These are phyloP conservation scores for Saccharomyces pastorianus DNA, from an alignment of 1,139 yeast genomes.

Conservation along the genomic window DNA sequence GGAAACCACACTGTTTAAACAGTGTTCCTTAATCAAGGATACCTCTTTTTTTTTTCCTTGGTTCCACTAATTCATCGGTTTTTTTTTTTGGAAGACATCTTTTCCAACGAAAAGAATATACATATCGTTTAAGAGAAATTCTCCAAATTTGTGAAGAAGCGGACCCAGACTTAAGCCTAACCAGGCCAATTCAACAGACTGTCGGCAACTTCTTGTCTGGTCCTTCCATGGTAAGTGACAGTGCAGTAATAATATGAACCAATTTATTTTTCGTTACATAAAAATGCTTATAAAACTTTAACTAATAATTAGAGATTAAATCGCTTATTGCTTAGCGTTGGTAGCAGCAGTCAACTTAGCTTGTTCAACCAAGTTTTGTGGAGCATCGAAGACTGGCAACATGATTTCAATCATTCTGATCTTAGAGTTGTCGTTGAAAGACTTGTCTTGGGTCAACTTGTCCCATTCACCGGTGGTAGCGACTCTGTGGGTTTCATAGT, in stretches of 20 bases:
- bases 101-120: not conserved
- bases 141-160: not conserved
- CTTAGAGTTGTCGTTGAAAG: slow-evolving; percentile 43
- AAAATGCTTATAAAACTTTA: not conserved
- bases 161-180: not conserved
- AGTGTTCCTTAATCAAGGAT: not conserved
- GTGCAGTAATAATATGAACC: not conserved
- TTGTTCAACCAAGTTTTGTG: slow-evolving; percentile 60
- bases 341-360: slow-evolving; percentile 69
- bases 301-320: not conserved
- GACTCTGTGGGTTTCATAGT: slow-evolving; percentile 43
- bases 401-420: slow-evolving; percentile 73
- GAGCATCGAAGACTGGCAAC: slow-evolving; percentile 79
- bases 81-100: not conserved
- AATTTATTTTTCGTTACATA: not conserved
- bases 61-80: not conserved
- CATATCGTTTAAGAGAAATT: not conserved
- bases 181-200: not conserved
- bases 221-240: no score
- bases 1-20: not conserved
- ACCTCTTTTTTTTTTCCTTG: not conserved
- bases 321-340: slow-evolving; percentile 36
- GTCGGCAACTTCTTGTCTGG: no score
- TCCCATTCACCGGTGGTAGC: slow-evolving; percentile 62
- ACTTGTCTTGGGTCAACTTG: slow-evolving; percentile 43